Base-by-base conservation (phyloP, 805 yeast genomes). In the Hanseniaspora clermontiae region DNA sequence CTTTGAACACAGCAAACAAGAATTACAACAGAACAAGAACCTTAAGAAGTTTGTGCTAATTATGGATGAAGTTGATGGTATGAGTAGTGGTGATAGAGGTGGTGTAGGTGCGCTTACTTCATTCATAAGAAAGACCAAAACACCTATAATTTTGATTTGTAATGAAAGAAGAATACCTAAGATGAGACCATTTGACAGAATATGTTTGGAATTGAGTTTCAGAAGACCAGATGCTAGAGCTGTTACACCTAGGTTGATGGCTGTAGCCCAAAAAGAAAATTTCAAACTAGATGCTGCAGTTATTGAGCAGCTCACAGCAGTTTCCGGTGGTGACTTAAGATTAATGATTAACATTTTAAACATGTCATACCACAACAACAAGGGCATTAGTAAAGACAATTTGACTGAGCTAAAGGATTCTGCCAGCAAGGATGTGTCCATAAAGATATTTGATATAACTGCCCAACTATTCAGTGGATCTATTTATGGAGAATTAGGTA, bases 61-160 rank as follows among this genome's bases (percentile, higher is more conserved):
- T 60, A 89, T 93, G 97, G 99, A 93, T 71, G 99, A 93, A 72
- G 97, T 93, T 34, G 99, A 93, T 68, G 99, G 99, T 62, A 93
- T 93, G 97, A 87, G 96, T 43, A 89, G 95, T 65, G 99, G 99
- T 61, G 99, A 93, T 70, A 83, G 93, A 63, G 99, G 99, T 59
- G 99, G 99, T 60, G 96, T 93, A 31, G 97, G 96, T 27, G 95
- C 89, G 59, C 76, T 93, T 69, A 88, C 97, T 0, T 82, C 84
- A 43, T 84, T 87, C 62, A 90, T 97, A 66, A 77, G 84, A 45
- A 83, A 81, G 51, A 89, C 97, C 0, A 77, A 81, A 46, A 87
- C 91, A 62, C 98, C 99, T 15, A 78, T 93, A 72, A 89, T 93
- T 58, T 75, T 91, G 55, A 90, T 93, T 60, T 91, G 97, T 72